Evolutionary conservation across 768 basidiomycete species (phyloP).

Genomic region (Phallus indusiatus): DNA sequence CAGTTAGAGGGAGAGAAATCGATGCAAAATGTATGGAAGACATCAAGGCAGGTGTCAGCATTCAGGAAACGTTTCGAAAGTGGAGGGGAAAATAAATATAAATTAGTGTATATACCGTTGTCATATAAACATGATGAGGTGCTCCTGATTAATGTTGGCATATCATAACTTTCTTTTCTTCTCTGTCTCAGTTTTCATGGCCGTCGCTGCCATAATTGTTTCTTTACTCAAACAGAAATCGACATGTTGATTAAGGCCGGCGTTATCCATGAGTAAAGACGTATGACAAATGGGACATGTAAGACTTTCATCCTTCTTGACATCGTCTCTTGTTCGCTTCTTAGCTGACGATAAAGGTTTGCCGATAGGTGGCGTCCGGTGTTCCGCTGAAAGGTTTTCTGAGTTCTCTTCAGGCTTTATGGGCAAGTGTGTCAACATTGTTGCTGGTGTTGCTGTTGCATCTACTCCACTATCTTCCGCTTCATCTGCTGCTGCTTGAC

Average conservation of each 20-base stretch:
- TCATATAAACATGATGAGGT: too few species aligned
- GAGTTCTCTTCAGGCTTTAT: constrained; percentile 17
- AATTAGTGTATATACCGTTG: too few species aligned
- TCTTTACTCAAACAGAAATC: constrained; percentile 80
- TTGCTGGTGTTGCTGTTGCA: not conserved
- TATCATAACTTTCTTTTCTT: not conserved
- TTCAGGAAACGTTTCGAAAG: constrained; percentile 68
- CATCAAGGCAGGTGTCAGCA: constrained; percentile 62
- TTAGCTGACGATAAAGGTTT: constrained; percentile 2
- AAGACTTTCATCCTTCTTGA: constrained; percentile 18
- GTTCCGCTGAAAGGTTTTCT: constrained; percentile 19
- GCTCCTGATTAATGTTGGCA: not conserved
- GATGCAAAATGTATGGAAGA: constrained; percentile 70
- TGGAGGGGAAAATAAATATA: constrained; percentile 55
- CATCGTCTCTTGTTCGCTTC: not conserved
- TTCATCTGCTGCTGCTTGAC: not conserved
- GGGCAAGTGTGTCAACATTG: constrained; percentile 6
- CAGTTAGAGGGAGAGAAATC: constrained; percentile 46
- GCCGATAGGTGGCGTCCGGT: not conserved
- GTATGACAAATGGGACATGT: constrained; percentile 68
- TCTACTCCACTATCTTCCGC: not conserved
- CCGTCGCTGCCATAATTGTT: constrained; percentile 65
- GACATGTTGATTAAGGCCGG: constrained; percentile 75
- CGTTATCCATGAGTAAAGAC: constrained; percentile 58
- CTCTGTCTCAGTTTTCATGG: constrained; percentile 10